phyloP scores from a whole-genome alignment of 768 basidiomycete species.

The Amanita jacksonii region DNA sequence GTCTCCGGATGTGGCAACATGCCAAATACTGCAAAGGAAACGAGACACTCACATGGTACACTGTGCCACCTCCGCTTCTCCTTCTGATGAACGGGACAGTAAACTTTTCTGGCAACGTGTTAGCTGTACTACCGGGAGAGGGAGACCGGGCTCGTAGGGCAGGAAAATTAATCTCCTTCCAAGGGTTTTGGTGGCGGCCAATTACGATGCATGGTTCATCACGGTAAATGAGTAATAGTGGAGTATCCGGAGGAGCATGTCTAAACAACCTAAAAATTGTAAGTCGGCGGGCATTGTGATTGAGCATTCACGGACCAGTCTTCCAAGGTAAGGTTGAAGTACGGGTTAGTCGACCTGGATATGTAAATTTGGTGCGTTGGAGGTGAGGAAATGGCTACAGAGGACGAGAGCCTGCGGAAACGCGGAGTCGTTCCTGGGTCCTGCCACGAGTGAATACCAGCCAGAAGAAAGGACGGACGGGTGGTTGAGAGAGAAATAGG shows the following conservation, averaged over 20 bases:
- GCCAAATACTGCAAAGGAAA: background rate
- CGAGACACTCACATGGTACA: constrained; percentile 72
- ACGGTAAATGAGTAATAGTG: constrained; percentile 80
- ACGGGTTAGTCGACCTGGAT: constrained; percentile 72
- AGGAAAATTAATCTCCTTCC: constrained; percentile 87
- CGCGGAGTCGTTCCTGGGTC: background rate
- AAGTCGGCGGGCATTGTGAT: background rate
- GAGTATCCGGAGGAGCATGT: constrained; percentile 52
- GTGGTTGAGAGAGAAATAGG: background rate
- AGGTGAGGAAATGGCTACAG: background rate
- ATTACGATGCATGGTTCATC: constrained; percentile 87
- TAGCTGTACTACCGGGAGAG: background rate
- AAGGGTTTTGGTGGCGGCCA: constrained; percentile 95
- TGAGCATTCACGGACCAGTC: constrained; percentile 58
- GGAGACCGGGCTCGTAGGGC: constrained; percentile 33
- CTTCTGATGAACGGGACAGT: constrained; percentile 74
- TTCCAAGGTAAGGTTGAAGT: constrained; percentile 85
- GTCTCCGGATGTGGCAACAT: background rate
- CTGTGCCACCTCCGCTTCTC: constrained; percentile 89
- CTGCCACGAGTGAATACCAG: background rate
- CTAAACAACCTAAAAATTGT: constrained; percentile 44
- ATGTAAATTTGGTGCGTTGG: constrained; percentile 52
- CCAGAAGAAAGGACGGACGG: background rate
- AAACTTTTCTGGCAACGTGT: background rate
- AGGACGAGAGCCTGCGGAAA: background rate